Evolutionary conservation across 495 filamentous ascomycete genomes (phyloP).

Genomic region (Amniculicola lignicola): DNA sequence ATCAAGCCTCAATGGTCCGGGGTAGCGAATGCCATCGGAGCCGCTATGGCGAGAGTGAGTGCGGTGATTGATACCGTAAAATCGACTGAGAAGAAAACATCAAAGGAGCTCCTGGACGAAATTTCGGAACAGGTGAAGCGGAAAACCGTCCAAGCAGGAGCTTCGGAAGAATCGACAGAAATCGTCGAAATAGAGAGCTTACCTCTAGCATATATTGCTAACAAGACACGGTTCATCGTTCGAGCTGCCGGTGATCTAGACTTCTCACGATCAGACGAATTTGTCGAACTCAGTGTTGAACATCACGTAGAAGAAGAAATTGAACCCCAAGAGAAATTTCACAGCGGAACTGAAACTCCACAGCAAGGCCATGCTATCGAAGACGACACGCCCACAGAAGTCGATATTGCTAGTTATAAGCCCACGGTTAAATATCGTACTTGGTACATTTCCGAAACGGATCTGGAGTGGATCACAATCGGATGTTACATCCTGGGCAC

Average conservation of each 20-base stretch:
- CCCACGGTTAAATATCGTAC: slow-evolving; percentile 51
- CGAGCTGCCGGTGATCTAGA: slow-evolving; percentile 53
- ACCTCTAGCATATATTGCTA: slow-evolving; percentile 48
- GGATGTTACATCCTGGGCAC: slow-evolving; percentile 63
- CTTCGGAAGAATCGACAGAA: slow-evolving; percentile 40
- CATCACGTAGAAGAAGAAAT: too few relatives aligned
- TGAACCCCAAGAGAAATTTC: slow-evolving; percentile 28
- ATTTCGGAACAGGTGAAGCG: slow-evolving; percentile 39
- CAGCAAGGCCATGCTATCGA: background rate
- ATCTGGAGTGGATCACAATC: slow-evolving; percentile 55
- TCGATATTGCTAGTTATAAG: slow-evolving; percentile 49
- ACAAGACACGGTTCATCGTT: slow-evolving; percentile 51
- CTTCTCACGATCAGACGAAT: slow-evolving; percentile 33
- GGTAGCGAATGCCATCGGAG: slow-evolving; percentile 57
- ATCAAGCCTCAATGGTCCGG: slow-evolving; percentile 36
- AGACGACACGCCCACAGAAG: background rate
- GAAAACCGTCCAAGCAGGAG: slow-evolving; percentile 47
- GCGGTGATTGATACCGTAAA: slow-evolving; percentile 50
- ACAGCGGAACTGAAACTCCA: background rate
- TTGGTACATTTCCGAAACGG: slow-evolving; percentile 55
- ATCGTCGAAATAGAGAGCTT: slow-evolving; percentile 48
- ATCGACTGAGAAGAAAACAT: slow-evolving; percentile 42
- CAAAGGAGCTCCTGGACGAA: slow-evolving; percentile 33
- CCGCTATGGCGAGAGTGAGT: slow-evolving; percentile 56
- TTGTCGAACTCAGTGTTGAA: slow-evolving; percentile 2